Base-by-base conservation (phyloP, 1,139 yeast genomes). In the Kodamaea ohmeri region DNA sequence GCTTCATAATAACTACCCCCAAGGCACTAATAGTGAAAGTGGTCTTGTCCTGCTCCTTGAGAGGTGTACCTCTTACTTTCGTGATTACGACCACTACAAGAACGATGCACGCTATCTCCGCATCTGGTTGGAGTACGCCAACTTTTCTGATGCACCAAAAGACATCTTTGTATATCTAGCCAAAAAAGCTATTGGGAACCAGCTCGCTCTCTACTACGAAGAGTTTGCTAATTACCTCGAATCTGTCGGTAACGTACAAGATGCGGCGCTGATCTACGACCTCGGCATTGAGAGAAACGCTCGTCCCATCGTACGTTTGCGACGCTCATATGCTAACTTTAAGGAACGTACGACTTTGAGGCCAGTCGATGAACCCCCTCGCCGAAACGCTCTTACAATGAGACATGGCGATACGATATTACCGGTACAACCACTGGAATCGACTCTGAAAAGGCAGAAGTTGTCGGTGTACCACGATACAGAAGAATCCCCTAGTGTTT, bases 41-140 rank as follows among this genome's bases (percentile, higher is more conserved):
- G 90, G 89, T 0, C 65, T 88, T 37, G 63, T 88, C 14, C 68
- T 63, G 16, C 58, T 86, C 4, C 65, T 89, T 19, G 96, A 89
- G 54, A 63, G 81, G 35, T 83, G 95, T 47, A 80, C 95, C 0
- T 73, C 80, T 25, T 70, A 71, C 46, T 87, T 88, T 53, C 68
- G 83, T 49, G 89, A 84, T 50, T 71, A 72, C 18, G 57, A 63
- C 1, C 78, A 76, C 47, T 90, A 89, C 58, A 82, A 80, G 45
- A 84, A 90, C 55, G 97, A 90, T 55, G 77, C 89, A 0, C 63
- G 97, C 36, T 90, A 86, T 55, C 61, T 92, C 38, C 74, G 72
- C 45, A 71, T 89, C 1, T 92, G 98, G 97, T 61, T 90, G 36
- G 80, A 79, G 43, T 87, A 85, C 55, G 77, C 83, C 16, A 73